Percentiles rank a stretch among this genome's conserved stretches.
Conservation (phyloP, 140 eudicot genomes). For the Bidens hawaiensis region DNA sequence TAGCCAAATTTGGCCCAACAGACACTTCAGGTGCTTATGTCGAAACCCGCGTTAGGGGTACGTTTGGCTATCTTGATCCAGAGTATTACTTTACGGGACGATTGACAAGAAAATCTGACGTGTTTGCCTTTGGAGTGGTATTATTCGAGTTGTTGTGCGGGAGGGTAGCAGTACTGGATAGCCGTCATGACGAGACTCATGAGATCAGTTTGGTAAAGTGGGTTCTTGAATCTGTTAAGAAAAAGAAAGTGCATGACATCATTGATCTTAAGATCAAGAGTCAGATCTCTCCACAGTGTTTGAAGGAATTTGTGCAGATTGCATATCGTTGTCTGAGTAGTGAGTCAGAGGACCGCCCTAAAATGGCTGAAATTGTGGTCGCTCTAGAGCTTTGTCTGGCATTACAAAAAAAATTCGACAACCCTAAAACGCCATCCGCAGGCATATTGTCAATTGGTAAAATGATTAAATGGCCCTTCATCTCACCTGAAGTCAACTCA, state of each 20-base stretch:
- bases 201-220: background rate
- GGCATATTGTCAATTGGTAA: too few relatives aligned
- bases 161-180: background rate
- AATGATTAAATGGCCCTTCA: background rate
- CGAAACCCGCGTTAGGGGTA: background rate
- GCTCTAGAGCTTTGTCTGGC: background rate
- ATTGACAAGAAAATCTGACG: background rate
- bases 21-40: background rate
- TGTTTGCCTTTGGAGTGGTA: too few relatives aligned
- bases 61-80: background rate
- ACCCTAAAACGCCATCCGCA: too few relatives aligned
- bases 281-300: background rate
- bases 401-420: background rate
- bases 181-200: background rate
- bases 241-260: background rate
- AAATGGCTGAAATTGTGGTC: background rate
- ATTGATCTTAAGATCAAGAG: background rate
- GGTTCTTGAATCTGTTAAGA: background rate
- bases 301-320: background rate
- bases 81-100: background rate
- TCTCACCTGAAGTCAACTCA: too few relatives aligned
- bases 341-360: background rate
- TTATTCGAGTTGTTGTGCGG: too few relatives aligned
- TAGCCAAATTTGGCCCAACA: background rate
- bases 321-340: too few relatives aligned